Evolutionary conservation across 1,284 basidiomycete species (phyloP), one percentile per base, ranked within the genome.

Genomic region (Boletus albobrunnescens): DNA sequence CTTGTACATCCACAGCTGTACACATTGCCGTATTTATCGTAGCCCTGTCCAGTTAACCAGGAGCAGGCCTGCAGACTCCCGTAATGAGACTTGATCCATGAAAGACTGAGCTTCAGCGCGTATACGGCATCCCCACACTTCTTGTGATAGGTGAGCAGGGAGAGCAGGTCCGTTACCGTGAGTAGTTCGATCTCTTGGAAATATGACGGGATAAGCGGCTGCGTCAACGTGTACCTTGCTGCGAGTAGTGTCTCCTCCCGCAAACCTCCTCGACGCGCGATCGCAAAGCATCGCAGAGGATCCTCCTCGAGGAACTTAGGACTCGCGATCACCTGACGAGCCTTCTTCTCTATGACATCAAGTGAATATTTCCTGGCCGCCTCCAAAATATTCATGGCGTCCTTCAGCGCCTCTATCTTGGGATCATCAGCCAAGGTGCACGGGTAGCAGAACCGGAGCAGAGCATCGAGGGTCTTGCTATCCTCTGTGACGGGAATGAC

Each of bases 391-490:
- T 27, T 11, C 26, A 27, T 11, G 12, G 26, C 26, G 26, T 27
- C 26, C 1, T 27, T 27, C 26, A 31, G 6, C 30, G n/a, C 30
- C 30, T 31, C 30, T 8, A 31, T 2, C 3, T 4, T 31, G n/a
- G 30, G 30, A 2, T 47, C 39, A 1, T 20, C 27, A 1, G 16
- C 19, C 27, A 41, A 19, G 12, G 41, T 41, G 27, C 27, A 30
- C 2, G 27, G 39, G 19, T 47, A 46, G 7, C 45, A 46, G 26
- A 46, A 46, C 5, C 40, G 26, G 10, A 36, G 45, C 10, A 47
- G 41, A 2, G 27, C 7, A 30, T 47, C 41, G 2, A 47, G 26
- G 3, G 41, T 44, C 30, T 20, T 33, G 24, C 44, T 40, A 11
- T 33, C 23, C 17, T 46, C 37, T 4, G 44, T 22, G 1, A 46